These are phyloP conservation scores for Canna indica DNA, from an alignment of 176 grass and related monocot species.

Conservation along the genomic window DNA sequence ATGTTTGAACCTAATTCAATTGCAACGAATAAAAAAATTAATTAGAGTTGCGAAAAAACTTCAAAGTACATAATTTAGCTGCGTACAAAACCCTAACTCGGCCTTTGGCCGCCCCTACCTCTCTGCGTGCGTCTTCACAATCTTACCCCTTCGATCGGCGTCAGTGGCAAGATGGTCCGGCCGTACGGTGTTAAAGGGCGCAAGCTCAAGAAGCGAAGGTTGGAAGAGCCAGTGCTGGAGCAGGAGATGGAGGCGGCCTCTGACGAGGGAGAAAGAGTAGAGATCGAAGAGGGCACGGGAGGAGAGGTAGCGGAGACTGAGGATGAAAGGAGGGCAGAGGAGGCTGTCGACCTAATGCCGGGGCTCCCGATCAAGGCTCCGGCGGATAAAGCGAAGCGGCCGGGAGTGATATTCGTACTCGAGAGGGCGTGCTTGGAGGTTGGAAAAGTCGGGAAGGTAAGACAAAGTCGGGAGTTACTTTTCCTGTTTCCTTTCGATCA, in stretches of 20 bases:
- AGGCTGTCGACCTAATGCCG: slow-evolving; percentile 16
- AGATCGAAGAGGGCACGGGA: slow-evolving; percentile 9
- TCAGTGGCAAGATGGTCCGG: slow-evolving; percentile 36
- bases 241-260: slow-evolving; percentile 18
- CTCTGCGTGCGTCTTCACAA: too few relatives aligned
- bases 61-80: too few relatives aligned
- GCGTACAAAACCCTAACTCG: too few relatives aligned
- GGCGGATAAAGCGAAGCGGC: slow-evolving; percentile 34
- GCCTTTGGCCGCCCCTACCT: too few relatives aligned
- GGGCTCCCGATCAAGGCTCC: slow-evolving; percentile 41
- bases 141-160: too few relatives aligned
- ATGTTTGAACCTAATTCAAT: too few relatives aligned
- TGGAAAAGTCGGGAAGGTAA: slow-evolving; percentile 95
- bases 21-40: too few relatives aligned
- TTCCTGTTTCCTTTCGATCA: too few relatives aligned
- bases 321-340: slow-evolving; percentile 13
- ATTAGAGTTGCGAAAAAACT: too few relatives aligned
- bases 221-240: slow-evolving; percentile 14
- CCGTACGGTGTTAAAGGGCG: slow-evolving; percentile 55
- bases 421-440: slow-evolving; percentile 86
- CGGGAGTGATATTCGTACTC: slow-evolving; percentile 70
- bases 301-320: neutral
- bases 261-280: slow-evolving; percentile 7
- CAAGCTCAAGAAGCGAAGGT: slow-evolving; percentile 59
- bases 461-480: too few relatives aligned